Percentiles rank a stretch among this genome's conserved stretches.
These are phyloP conservation scores for Myriosclerotinia duriaeana DNA, from an alignment of 2,329 filamentous ascomycete genomes.

Conservation along the genomic window DNA sequence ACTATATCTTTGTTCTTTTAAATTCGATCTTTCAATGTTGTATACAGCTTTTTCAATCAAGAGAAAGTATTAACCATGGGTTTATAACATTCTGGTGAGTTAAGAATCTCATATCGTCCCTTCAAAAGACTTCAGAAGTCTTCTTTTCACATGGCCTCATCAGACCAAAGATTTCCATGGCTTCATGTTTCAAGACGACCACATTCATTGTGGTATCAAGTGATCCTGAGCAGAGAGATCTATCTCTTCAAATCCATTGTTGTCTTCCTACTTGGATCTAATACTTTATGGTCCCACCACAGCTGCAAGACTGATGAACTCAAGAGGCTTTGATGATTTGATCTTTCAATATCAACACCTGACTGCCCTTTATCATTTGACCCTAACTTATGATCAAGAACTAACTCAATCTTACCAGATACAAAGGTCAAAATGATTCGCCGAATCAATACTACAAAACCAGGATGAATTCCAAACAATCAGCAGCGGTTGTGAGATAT, in stretches of 20 bases:
- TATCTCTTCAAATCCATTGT: background rate
- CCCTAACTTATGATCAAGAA: background rate
- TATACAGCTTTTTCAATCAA: background rate
- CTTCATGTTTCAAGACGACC: background rate
- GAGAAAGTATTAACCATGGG: background rate
- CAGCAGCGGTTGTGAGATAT: background rate
- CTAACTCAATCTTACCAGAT: background rate
- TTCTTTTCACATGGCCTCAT: accelerated
- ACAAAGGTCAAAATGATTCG: background rate
- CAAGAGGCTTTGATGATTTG: background rate
- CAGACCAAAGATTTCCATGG: too few species aligned
- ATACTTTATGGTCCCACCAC: background rate
- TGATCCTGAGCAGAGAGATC: background rate
- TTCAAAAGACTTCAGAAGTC: background rate
- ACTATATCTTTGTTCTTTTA: background rate
- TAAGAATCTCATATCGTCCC: background rate
- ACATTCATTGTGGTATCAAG: background rate
- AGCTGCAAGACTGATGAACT: too few species aligned
- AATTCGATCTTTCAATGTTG: background rate
- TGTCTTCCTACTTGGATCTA: background rate
- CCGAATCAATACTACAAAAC: background rate
- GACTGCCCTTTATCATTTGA: background rate
- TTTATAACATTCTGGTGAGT: background rate
- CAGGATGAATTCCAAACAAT: background rate
- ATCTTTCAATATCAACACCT: background rate